Percentiles rank a stretch among this genome's conserved stretches.
Conservation (phyloP, 306 rosid genomes). For the Pterocarpus macrocarpus region DNA sequence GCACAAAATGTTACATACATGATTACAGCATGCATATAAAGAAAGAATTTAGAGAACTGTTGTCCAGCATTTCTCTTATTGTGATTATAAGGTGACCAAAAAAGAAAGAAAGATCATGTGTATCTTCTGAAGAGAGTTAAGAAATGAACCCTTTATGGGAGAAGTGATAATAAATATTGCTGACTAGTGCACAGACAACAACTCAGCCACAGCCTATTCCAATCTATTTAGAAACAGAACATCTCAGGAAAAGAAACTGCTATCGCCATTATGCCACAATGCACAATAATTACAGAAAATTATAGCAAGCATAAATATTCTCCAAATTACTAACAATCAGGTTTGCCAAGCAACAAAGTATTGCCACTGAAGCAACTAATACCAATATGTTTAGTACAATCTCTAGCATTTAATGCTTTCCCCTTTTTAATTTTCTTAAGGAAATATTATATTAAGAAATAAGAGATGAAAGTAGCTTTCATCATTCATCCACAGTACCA, state of each 20-base stretch:
- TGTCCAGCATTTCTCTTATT: constrained; percentile 25
- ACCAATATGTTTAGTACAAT: constrained; percentile 13
- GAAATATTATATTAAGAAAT: constrained; percentile 2
- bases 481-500: constrained; percentile 3
- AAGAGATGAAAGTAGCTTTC: not conserved
- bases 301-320: constrained; percentile 8
- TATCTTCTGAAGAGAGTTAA: constrained; percentile 27
- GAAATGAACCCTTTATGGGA: not conserved
- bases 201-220: constrained; percentile 6
- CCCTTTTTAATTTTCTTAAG: not conserved
- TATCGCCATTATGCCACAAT: not conserved
- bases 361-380: not conserved
- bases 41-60: constrained; percentile 33
- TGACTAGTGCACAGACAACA: constrained; percentile 12
- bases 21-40: constrained; percentile 19
- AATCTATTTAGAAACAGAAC: not conserved
- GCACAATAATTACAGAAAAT: constrained; percentile 30
- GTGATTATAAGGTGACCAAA: constrained; percentile 4
- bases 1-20: not conserved
- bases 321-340: constrained; percentile 14
- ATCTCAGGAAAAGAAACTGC: not conserved
- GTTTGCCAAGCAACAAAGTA: not conserved
- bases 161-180: not conserved
- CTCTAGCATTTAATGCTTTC: constrained; percentile 18
- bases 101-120: not conserved